Evolutionary conservation across 75 land plant genomes (phyloP).

Genomic region (Isoetes taiwanensis): DNA sequence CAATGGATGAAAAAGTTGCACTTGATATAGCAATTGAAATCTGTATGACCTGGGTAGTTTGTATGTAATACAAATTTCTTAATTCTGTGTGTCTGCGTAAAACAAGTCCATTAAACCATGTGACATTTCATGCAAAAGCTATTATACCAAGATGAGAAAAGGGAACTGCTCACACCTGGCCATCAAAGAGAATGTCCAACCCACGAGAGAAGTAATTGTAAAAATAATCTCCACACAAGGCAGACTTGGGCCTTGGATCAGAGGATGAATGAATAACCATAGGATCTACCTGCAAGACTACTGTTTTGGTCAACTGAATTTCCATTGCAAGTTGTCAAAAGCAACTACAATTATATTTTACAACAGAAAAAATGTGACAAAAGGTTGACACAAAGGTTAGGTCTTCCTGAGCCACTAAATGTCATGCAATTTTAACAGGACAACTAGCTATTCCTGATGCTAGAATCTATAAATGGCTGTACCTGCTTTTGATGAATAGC

Average conservation of each 20-base stretch:
- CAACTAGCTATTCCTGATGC: constrained; percentile 1
- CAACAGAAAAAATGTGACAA: too few species aligned
- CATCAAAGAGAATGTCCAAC: constrained; percentile 88
- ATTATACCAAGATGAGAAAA: not conserved
- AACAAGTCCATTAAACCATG: not conserved
- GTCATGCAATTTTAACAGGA: not conserved
- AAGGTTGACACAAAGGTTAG: too few species aligned
- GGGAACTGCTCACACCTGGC: constrained; percentile 43
- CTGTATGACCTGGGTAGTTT: constrained; percentile 89
- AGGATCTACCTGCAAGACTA: constrained; percentile 85
- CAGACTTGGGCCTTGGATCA: constrained; percentile 65
- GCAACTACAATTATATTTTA: too few species aligned
- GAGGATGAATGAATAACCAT: constrained; percentile 96
- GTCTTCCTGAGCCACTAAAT: not conserved
- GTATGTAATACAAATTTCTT: constrained; percentile 94
- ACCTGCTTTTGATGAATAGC: constrained; percentile 97
- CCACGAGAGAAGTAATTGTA: constrained; percentile 91
- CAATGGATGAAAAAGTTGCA: constrained; percentile 82
- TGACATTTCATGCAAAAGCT: not conserved
- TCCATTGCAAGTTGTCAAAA: too few species aligned
- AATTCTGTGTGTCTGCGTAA: constrained; percentile 63
- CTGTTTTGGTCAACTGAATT: too few species aligned
- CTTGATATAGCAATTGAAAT: constrained; percentile 91
- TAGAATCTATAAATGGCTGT: not conserved
- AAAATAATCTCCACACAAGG: constrained; percentile 89